Base-by-base conservation (phyloP, 176 grass and related monocot genomes). In the Cenchrus purpureus region DNA sequence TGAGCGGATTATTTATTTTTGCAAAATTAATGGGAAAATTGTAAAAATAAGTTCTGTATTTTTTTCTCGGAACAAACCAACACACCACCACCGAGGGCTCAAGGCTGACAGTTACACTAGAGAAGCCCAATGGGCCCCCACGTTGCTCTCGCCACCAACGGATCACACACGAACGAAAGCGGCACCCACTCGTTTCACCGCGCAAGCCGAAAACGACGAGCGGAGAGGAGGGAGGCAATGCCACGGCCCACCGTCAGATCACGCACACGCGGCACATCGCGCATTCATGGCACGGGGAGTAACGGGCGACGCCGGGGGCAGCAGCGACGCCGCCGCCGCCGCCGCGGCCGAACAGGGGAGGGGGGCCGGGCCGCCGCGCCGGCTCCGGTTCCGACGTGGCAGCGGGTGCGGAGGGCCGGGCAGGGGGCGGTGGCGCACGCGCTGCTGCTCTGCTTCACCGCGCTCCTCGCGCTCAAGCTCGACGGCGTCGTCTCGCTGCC, bases 361-460 rank as follows among this genome's bases (percentile, higher is more conserved):
- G 0, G 71, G 49, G 45, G 61, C 59, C 3, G 49, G 45, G 61
- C 59, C 3, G 22, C 77, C 3, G 45, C 45, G 29, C 52, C 40
- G n/a, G 65, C 20, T 15, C 65, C 20, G 64, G 8, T 66, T 5
- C 49, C 83, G 58, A 91, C 84, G 87, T 89, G 94, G 91, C 61
- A 75, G 84, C 77, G 65, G 77, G 91, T 89, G 57, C 44, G 81
- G 58, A 86, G 67, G 53, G 84, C 89, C 56, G 94, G 77, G 62
- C 89, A 77, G 81, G 91, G 79, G 77, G 77, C 90, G 73, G 81
- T 51, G 5, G 94, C 86, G 69, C 94, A 97, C 87, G 89, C 45
- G 42, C 83, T 91, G 43, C 87, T 97, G 82, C 84, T 97, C 91
- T 91, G 94, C 77, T 97, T 97, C 84, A 89, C 91, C 53, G n/a